These are phyloP conservation scores for Amanita polypyramis DNA, from an alignment of 768 basidiomycete species.

Conservation along the genomic window DNA sequence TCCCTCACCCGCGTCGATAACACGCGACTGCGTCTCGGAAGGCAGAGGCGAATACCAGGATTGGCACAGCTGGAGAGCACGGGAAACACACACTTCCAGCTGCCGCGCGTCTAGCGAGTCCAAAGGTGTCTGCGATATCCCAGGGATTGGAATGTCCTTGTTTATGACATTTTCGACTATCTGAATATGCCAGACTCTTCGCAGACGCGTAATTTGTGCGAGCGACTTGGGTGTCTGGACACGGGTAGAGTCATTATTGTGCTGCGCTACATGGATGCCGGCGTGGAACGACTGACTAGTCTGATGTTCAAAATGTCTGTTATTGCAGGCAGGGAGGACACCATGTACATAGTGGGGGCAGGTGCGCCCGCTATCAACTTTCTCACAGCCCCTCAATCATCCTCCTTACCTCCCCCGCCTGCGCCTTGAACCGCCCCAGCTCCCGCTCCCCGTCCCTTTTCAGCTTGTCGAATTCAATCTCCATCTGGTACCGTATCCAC, in stretches of 20 bases:
- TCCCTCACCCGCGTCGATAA: not conserved
- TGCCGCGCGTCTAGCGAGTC: conserved; percentile 27
- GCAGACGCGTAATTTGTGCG: conserved; percentile 29
- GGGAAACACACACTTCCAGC: conserved; percentile 31
- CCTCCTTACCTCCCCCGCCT: conserved; percentile 30
- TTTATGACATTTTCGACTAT: conserved; percentile 31
- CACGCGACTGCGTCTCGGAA: conserved; percentile 13
- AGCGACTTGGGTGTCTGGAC: conserved; percentile 38
- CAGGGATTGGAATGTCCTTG: conserved; percentile 36
- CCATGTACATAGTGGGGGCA: conserved; percentile 6
- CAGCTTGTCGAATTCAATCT: conserved; percentile 49
- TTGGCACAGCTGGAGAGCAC: conserved; percentile 30
- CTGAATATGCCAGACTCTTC: conserved; percentile 39
- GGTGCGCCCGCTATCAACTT: not conserved
- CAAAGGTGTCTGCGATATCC: conserved; percentile 20
- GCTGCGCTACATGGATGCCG: not conserved
- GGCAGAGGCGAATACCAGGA: conserved; percentile 42
- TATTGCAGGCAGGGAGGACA: conserved; percentile 28
- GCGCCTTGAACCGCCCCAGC: conserved; percentile 28
- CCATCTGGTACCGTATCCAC: conserved; percentile 72
- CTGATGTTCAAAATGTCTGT: conserved; percentile 34
- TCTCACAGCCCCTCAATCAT: conserved; percentile 25
- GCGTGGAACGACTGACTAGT: conserved; percentile 24
- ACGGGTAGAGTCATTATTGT: not conserved
- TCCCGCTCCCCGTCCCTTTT: conserved; percentile 35